Conservation (phyloP, 2,329 filamentous ascomycete genomes). For the Daldinia sp. region DNA sequence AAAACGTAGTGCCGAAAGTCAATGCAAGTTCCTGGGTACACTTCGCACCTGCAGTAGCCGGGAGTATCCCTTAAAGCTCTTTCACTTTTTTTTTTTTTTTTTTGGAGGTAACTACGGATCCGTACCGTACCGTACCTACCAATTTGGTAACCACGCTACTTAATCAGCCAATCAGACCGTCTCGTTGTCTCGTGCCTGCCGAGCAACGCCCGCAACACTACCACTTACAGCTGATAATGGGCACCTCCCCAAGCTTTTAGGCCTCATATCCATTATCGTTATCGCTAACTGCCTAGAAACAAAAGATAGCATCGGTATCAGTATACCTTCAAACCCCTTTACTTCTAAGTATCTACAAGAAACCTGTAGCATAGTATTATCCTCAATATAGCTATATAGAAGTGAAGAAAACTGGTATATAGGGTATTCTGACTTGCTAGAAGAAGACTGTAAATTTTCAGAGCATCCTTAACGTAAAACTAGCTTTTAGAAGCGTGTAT, state of each 20-base stretch:
- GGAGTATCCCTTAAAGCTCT: too few species aligned
- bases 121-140: not conserved
- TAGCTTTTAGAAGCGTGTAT: too few species aligned
- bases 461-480: too few species aligned
- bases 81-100: not conserved
- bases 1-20: conserved; percentile 30
- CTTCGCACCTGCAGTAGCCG: not conserved
- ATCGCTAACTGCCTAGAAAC: not conserved
- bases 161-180: conserved; percentile 16
- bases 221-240: not conserved
- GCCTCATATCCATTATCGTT: not conserved
- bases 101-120: not conserved
- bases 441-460: too few species aligned
- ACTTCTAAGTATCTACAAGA: not conserved
- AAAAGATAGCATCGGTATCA: not conserved
- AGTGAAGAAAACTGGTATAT: not conserved
- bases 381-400: not conserved
- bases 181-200: too few species aligned
- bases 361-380: not conserved
- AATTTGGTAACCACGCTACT: not conserved
- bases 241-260: not conserved
- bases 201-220: not conserved
- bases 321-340: not conserved
- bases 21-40: not conserved
- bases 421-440: too few species aligned